phyloP scores from a whole-genome alignment of 257 asterid genomes.

The Agastache rugosa region DNA sequence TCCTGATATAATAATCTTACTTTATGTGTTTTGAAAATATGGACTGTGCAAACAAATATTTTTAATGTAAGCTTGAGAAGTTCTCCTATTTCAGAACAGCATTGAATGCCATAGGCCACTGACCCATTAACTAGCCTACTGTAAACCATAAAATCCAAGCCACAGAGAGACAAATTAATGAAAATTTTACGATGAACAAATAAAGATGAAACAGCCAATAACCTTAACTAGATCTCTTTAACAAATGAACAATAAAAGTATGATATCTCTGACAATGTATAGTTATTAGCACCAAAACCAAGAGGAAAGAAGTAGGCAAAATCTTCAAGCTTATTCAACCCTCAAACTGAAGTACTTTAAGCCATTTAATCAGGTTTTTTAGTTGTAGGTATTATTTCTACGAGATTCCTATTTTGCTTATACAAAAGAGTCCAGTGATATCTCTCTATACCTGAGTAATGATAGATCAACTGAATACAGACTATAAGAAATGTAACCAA shows the following conservation, averaged over 20 bases:
- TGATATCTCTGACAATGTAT: conserved; percentile 4
- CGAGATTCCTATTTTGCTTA: conserved; percentile 3
- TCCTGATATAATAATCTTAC: conserved; percentile 10
- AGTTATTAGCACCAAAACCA: neutral
- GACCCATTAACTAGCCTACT: neutral
- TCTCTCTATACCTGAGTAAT: neutral
- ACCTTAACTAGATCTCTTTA: neutral
- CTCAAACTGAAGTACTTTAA: neutral
- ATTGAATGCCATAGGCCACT: conserved; percentile 9
- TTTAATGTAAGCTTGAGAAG: neutral
- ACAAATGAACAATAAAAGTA: neutral
- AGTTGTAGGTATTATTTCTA: neutral
- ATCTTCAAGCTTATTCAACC: conserved; percentile 6
- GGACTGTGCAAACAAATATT: neutral
- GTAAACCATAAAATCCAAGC: neutral
- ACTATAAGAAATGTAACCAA: conserved; percentile 21
- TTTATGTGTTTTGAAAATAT: conserved; percentile 1
- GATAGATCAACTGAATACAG: conserved; percentile 14
- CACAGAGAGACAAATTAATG: neutral
- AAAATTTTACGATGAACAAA: conserved; percentile 1
- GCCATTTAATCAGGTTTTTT: conserved; percentile 21
- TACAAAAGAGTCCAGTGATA: conserved; percentile 7
- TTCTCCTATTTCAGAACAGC: neutral
- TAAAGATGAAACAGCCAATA: conserved; percentile 14
- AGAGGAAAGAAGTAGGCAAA: neutral